These are phyloP conservation scores for Aureococcus anophagefferens DNA, from an alignment of 108 stramenopile genomes.

Conservation along the genomic window DNA sequence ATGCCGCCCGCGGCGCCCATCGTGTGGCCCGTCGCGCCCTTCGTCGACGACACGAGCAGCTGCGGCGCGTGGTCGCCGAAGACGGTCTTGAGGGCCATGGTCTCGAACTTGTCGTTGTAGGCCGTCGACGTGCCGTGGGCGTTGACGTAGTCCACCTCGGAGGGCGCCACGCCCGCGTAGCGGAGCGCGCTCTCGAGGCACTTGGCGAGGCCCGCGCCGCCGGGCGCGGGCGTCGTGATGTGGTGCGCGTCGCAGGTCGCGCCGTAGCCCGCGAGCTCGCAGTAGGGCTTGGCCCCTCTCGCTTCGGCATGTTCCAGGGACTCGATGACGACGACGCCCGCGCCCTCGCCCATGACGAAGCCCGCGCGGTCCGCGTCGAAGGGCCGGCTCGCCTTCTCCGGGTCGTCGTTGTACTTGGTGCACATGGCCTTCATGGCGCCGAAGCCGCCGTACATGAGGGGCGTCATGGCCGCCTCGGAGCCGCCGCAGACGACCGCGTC, in stretches of 20 bases:
- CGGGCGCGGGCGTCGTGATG: constrained; percentile 91
- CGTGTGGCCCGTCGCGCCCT: constrained; percentile 89
- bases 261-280: constrained; percentile 26
- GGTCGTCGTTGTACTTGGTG: constrained; percentile 73
- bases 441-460: constrained; percentile 79
- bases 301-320: constrained; percentile 73
- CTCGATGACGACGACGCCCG: constrained; percentile 87
- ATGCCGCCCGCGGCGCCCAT: constrained; percentile 91
- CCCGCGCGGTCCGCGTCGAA: constrained; percentile 87
- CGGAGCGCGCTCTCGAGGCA: constrained; percentile 81
- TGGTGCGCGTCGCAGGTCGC: constrained; percentile 93
- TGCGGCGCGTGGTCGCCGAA: constrained; percentile 79
- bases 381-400: constrained; percentile 70
- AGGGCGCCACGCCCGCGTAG: constrained; percentile 64
- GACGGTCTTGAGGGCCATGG: constrained; percentile 81
- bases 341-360: constrained; percentile 98
- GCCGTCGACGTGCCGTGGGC: constrained; percentile 92
- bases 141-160: constrained; percentile 77
- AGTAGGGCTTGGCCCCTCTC: constrained; percentile 70
- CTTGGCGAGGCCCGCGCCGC: constrained; percentile 76
- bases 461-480: constrained; percentile 83
- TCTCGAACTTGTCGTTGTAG: constrained; percentile 97
- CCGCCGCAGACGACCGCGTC: constrained; percentile 87
- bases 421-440: constrained; percentile 89
- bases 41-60: constrained; percentile 78